These are phyloP conservation scores for Cutaneotrichosporon mucoides DNA, from an alignment of 1,284 basidiomycete species.

Conservation along the genomic window DNA sequence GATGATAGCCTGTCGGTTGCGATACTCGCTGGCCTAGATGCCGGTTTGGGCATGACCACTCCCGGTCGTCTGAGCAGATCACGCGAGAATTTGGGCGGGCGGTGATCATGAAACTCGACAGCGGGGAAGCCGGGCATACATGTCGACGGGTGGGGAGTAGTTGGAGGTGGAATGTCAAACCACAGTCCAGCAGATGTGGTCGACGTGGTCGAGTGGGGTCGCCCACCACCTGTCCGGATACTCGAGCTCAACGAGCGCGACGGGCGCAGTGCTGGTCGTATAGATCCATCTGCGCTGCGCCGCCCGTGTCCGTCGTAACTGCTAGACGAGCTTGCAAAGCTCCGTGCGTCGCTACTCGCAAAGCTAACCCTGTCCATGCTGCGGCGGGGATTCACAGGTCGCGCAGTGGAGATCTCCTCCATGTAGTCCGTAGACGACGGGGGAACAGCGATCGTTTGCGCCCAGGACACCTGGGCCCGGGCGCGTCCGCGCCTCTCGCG, in stretches of 20 bases:
- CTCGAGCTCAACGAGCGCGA: not conserved
- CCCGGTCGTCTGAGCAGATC: not conserved
- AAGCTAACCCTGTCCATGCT: not conserved
- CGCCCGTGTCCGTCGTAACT: not conserved
- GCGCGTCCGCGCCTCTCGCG: not conserved
- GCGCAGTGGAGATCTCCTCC: not conserved
- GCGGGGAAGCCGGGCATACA: constrained; percentile 11
- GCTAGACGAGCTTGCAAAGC: not conserved
- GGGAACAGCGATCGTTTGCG: constrained; percentile 7
- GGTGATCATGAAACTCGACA: constrained; percentile 10
- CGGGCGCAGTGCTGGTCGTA: not conserved
- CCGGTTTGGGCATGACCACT: constrained; percentile 12
- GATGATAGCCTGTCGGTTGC: not conserved
- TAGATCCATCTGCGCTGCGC: no score
- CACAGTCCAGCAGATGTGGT: not conserved
- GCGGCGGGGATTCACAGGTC: not conserved
- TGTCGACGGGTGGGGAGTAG: constrained; percentile 9
- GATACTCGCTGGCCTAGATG: not conserved
- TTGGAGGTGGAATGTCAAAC: not conserved
- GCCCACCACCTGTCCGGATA: not conserved
- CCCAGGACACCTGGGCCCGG: constrained; percentile 5
- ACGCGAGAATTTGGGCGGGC: constrained; percentile 15
- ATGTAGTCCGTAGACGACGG: not conserved
- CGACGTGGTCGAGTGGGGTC: not conserved
- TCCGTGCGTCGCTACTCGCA: not conserved